These are phyloP conservation scores for Clohesyomyces aquaticus DNA, from an alignment of 495 filamentous ascomycete genomes.

Conservation along the genomic window DNA sequence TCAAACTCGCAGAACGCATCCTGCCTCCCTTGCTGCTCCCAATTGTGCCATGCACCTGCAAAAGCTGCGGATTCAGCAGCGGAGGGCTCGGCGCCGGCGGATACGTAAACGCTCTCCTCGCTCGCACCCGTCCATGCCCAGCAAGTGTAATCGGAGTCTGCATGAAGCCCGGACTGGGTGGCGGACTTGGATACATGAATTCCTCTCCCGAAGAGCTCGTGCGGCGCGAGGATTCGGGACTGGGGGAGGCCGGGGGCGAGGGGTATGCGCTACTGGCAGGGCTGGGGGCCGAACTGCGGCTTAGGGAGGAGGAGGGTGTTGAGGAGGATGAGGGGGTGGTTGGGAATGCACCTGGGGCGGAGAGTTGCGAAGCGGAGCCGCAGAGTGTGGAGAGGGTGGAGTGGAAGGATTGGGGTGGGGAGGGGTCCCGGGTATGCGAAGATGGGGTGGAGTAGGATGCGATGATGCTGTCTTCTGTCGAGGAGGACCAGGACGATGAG, in stretches of 20 bases:
- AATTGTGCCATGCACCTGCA: too few relatives aligned
- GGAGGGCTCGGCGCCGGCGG: neutral
- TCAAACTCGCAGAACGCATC: neutral
- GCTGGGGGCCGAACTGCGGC: constrained; percentile 14
- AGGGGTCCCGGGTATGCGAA: constrained; percentile 4
- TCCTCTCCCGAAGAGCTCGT: neutral
- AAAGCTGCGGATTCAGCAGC: neutral
- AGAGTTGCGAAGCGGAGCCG: neutral
- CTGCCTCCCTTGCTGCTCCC: neutral
- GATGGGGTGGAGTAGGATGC: neutral
- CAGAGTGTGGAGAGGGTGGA: constrained; percentile 4
- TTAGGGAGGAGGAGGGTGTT: neutral
- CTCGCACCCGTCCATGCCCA: neutral
- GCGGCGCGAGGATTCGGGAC: neutral
- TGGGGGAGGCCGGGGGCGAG: constrained; percentile 20
- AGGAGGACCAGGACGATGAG: neutral
- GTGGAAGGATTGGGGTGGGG: constrained; percentile 20
- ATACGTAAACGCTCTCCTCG: constrained; percentile 6
- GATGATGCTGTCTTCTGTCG: constrained; percentile 6
- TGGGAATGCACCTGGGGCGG: neutral
- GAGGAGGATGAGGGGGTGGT: neutral
- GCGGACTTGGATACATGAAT: constrained; percentile 12
- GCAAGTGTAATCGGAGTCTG: too few relatives aligned
- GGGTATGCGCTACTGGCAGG: constrained; percentile 16
- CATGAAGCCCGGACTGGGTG: neutral